These are phyloP conservation scores for Saturnispora mendoncae DNA, from an alignment of 805 yeast genomes.

Conservation along the genomic window DNA sequence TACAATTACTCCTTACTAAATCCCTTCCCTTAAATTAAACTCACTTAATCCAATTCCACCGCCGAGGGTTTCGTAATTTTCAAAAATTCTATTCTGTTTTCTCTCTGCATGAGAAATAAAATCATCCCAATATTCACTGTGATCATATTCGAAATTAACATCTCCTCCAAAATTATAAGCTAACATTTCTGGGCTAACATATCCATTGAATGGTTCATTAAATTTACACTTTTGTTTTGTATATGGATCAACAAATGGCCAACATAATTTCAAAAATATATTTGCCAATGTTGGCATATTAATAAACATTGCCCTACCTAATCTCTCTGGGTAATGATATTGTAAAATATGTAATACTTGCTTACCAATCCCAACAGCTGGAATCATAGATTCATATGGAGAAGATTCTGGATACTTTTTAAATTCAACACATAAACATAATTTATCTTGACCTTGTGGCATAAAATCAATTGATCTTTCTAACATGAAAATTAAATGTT, in stretches of 20 bases:
- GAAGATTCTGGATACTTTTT: constrained; percentile 58
- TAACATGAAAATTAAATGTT: constrained; percentile 85
- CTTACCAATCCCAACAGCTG: constrained; percentile 78
- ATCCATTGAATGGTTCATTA: constrained; percentile 79
- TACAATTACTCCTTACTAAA: not conserved
- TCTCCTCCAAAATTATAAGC: constrained; percentile 79
- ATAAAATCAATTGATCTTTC: constrained; percentile 89
- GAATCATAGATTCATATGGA: constrained; percentile 37
- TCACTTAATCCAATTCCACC: constrained; percentile 73
- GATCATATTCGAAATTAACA: constrained; percentile 76
- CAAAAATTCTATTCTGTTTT: constrained; percentile 50
- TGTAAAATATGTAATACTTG: constrained; percentile 87
- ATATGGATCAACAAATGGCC: constrained; percentile 93
- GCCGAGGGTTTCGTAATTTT: constrained; percentile 67
- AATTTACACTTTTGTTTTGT: constrained; percentile 90
- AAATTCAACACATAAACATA: constrained; percentile 88
- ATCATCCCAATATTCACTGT: constrained; percentile 72
- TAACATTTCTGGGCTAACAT: constrained; percentile 73
- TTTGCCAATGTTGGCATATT: constrained; percentile 94
- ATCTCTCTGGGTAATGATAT: constrained; percentile 93
- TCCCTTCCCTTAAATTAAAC: constrained; percentile 54
- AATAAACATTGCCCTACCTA: constrained; percentile 84
- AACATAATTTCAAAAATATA: constrained; percentile 85
- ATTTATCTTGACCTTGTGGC: constrained; percentile 93
- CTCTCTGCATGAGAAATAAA: constrained; percentile 49